phyloP scores from a whole-genome alignment of 2,329 filamentous ascomycete genomes.

The Colletotrichum sp. region DNA sequence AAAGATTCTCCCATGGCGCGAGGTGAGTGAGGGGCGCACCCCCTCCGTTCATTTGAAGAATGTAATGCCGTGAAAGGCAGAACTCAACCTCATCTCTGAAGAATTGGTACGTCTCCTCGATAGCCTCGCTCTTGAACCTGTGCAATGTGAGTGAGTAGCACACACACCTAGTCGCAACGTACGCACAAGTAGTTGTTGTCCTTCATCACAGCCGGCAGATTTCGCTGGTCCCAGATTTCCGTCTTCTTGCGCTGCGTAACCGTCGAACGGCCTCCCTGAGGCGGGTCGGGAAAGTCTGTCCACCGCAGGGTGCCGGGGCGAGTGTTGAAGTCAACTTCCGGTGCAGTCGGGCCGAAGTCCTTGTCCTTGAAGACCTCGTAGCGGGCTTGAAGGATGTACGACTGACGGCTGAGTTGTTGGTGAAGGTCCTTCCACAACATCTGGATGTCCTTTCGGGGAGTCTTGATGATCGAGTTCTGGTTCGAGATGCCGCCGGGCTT shows the following conservation, averaged over 20 bases:
- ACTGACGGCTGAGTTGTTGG: conserved; percentile 59
- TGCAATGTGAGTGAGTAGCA: neutral
- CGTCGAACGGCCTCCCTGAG: conserved; percentile 42
- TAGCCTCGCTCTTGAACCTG: conserved; percentile 57
- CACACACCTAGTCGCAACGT: neutral
- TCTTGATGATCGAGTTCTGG: conserved; percentile 31
- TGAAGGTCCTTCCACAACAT: conserved; percentile 59
- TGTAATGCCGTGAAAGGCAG: conserved; percentile 53
- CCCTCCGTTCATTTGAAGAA: conserved; percentile 36
- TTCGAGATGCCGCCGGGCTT: conserved; percentile 52
- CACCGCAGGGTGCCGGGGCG: conserved; percentile 57
- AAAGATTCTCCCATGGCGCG: conserved; percentile 51
- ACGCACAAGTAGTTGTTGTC: conserved; percentile 58
- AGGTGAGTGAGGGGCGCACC: conserved; percentile 41
- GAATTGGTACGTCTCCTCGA: conserved; percentile 60
- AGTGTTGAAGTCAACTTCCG: conserved; percentile 43
- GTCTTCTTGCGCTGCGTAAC: conserved; percentile 60
- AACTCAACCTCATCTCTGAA: conserved; percentile 62
- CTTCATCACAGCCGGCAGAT: conserved; percentile 50
- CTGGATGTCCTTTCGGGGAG: conserved; percentile 34
- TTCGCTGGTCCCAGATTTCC: conserved; percentile 59
- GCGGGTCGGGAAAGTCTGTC: conserved; percentile 66
- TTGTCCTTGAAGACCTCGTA: conserved; percentile 57
- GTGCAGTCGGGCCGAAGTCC: conserved; percentile 46
- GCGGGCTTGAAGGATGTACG: conserved; percentile 60